A percentile compares a stretch with the other conserved stretches of the same genome.
Evolutionary conservation across 176 grass and related monocot genomes (phyloP).

Genomic region (Avena sativa): DNA sequence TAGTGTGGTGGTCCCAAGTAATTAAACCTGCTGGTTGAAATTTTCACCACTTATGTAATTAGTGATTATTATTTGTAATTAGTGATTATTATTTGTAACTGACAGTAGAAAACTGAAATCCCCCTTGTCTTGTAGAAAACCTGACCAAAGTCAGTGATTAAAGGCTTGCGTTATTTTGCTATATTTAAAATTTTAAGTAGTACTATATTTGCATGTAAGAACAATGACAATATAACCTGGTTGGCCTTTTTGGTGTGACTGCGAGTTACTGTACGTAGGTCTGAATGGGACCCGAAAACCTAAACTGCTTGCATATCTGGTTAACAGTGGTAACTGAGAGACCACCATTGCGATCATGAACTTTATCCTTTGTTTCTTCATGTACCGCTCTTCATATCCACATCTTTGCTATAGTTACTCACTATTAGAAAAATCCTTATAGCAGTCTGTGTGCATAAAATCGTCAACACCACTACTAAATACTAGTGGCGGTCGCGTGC

Average conservation of each 20-base stretch:
- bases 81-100: not conserved
- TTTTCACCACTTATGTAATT: not conserved
- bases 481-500: too few species aligned
- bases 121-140: not conserved
- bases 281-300: not conserved
- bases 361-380: not conserved
- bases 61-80: not conserved
- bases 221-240: not conserved
- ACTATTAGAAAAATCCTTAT: too few species aligned
- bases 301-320: not conserved
- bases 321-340: not conserved
- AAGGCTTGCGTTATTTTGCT: not conserved
- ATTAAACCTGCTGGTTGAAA: not conserved
- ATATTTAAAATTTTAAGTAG: not conserved
- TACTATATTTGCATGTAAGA: slow-evolving; percentile 14
- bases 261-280: not conserved
- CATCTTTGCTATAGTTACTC: not conserved
- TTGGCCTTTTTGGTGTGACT: not conserved
- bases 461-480: too few species aligned
- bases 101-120: not conserved
- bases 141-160: not conserved
- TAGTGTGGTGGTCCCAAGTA: not conserved
- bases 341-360: not conserved
- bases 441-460: too few species aligned
- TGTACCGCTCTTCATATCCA: not conserved